phyloP scores from a whole-genome alignment of 192 early-diverging fungal genomes.

The Podila clonocystis region DNA sequence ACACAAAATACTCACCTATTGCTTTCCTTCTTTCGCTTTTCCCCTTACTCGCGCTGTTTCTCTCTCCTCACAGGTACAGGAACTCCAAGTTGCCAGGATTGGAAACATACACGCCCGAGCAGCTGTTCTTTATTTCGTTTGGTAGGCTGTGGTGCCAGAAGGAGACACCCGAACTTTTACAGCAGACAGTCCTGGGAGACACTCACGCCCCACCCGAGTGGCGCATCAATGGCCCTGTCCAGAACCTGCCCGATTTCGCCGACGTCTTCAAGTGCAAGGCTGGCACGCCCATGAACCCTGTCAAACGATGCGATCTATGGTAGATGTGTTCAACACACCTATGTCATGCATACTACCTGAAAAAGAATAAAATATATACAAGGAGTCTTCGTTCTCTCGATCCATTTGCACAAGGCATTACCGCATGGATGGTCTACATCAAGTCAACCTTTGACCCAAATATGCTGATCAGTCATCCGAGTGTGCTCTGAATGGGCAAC shows the following conservation, averaged over 20 bases:
- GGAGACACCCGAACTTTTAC: constrained; percentile 13
- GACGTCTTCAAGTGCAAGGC: constrained; percentile 68
- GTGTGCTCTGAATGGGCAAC: too few species aligned
- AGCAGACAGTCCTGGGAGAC: constrained; percentile 53
- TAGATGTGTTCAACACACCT: neutral
- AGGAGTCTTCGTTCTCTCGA: too few species aligned
- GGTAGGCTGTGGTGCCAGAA: constrained; percentile 69
- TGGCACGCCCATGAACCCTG: constrained; percentile 73
- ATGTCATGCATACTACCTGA: too few species aligned
- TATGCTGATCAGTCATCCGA: too few species aligned
- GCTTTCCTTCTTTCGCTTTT: too few species aligned
- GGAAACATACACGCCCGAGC: constrained; percentile 55
- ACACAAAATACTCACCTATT: too few species aligned
- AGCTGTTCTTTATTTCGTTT: constrained; percentile 72
- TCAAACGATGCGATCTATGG: constrained; percentile 51
- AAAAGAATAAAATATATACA: too few species aligned
- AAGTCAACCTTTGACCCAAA: too few species aligned
- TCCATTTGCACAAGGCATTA: too few species aligned
- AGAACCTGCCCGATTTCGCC: constrained; percentile 69
- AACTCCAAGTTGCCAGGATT: constrained; percentile 52
- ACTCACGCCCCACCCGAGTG: constrained; percentile 64
- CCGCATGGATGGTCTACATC: too few species aligned
- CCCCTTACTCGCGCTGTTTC: neutral
- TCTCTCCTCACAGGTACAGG: neutral
- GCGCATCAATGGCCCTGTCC: constrained; percentile 72